Percentiles rank a stretch among this genome's conserved stretches.
phyloP scores from a whole-genome alignment of 1,284 basidiomycete species.

The Ustanciosporium gigantosporum region DNA sequence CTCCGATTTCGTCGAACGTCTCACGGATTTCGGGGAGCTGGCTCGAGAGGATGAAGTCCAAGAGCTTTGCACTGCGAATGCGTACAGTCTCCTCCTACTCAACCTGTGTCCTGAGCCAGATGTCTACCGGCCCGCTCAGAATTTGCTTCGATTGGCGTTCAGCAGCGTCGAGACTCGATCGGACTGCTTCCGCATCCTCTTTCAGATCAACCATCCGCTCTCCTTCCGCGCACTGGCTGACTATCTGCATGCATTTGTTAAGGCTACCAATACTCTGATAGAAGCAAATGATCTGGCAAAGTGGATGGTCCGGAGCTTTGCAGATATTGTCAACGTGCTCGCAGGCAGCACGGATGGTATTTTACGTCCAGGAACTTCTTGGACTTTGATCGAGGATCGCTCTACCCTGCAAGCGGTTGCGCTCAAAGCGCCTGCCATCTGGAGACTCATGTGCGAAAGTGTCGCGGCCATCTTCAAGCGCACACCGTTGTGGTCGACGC shows the following conservation, averaged over 20 bases:
- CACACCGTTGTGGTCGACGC: constrained; percentile 51
- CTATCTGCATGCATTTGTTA: constrained; percentile 40
- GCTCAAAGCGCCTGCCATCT: constrained; percentile 42
- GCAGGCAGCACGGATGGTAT: constrained; percentile 54
- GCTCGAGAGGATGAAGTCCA: constrained; percentile 30
- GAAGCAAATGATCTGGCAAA: constrained; percentile 51
- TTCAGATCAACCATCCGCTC: constrained; percentile 30
- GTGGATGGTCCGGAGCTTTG: constrained; percentile 51
- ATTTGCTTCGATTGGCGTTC: constrained; percentile 47
- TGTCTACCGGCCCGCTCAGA: constrained; percentile 45
- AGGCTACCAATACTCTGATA: constrained; percentile 25
- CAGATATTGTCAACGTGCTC: constrained; percentile 55
- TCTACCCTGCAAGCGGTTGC: constrained; percentile 23
- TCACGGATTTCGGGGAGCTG: constrained; percentile 40
- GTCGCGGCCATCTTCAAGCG: constrained; percentile 52
- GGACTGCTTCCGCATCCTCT: constrained; percentile 50
- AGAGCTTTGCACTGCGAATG: constrained; percentile 34
- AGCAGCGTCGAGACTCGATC: constrained; percentile 39
- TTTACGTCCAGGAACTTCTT: constrained; percentile 48
- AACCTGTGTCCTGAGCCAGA: constrained; percentile 44
- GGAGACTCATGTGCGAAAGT: constrained; percentile 51
- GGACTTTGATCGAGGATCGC: constrained; percentile 34
- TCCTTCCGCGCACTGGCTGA: constrained; percentile 34
- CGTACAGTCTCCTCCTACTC: constrained; percentile 37
- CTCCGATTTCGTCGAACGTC: constrained; percentile 19